These are phyloP conservation scores for Drosera capensis DNA, from an alignment of 148 eudicot genomes.

Conservation along the genomic window DNA sequence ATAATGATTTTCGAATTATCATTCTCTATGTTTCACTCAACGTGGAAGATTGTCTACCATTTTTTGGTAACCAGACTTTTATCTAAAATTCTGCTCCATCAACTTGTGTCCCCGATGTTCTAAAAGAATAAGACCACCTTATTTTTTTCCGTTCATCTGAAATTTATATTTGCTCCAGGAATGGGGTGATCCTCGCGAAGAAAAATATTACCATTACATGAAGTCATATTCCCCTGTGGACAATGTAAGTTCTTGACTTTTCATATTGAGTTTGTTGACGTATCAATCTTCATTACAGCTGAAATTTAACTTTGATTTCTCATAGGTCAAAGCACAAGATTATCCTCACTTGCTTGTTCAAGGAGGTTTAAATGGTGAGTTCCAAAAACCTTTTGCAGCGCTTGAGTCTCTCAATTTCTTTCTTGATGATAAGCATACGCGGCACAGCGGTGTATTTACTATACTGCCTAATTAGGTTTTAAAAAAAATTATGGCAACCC, in stretches of 20 bases:
- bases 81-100: too few species aligned
- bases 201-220: constrained; percentile 71
- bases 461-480: too few species aligned
- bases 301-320: constrained; percentile 5
- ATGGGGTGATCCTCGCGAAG: constrained; percentile 94
- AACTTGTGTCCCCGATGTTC: too few species aligned
- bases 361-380: constrained; percentile 82
- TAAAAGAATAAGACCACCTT: too few species aligned
- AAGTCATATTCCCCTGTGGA: constrained; percentile 93
- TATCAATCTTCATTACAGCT: not conserved
- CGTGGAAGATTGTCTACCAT: too few species aligned
- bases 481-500: too few species aligned
- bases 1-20: too few species aligned
- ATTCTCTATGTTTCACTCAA: too few species aligned
- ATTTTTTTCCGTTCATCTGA: too few species aligned
- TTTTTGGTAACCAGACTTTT: too few species aligned
- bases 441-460: not conserved
- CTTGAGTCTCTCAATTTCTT: not conserved
- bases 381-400: not conserved
- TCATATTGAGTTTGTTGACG: not conserved
- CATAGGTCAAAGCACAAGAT: constrained; percentile 53
- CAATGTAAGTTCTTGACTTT: constrained; percentile 42
- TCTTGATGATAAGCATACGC: not conserved
- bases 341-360: constrained; percentile 74
- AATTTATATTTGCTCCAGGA: constrained; percentile 39